Evolutionary conservation across 2,329 filamentous ascomycete species (phyloP).

Genomic region (Xylaria sp.): DNA sequence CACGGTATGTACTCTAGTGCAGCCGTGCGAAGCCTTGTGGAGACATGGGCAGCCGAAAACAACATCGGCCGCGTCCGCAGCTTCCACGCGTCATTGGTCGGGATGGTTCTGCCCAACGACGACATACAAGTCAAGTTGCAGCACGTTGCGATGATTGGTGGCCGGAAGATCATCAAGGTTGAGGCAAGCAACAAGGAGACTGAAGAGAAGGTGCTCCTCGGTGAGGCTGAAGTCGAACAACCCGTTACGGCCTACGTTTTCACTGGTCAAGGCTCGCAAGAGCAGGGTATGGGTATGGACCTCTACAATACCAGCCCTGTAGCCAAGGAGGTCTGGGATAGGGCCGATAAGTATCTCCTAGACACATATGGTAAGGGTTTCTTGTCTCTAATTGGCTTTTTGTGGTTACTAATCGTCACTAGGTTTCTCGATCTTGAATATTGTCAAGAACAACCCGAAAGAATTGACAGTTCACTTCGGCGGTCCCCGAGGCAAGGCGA

Average conservation of each 20-base stretch:
- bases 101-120: slow-evolving; percentile 98
- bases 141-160: slow-evolving; percentile 96
- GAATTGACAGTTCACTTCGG: slow-evolving; percentile 98
- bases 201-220: slow-evolving; percentile 93
- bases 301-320: slow-evolving; percentile 92
- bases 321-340: slow-evolving; percentile 96
- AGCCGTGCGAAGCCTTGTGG: slow-evolving; percentile 90
- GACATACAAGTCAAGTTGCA: slow-evolving; percentile 93
- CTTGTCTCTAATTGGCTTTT: not conserved
- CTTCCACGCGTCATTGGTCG: slow-evolving; percentile 95
- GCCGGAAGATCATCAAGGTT: slow-evolving; percentile 99
- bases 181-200: slow-evolving; percentile 94
- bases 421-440: slow-evolving; percentile 97
- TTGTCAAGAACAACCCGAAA: slow-evolving; percentile 99
- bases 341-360: slow-evolving; percentile 95
- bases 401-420: slow-evolving; percentile 12
- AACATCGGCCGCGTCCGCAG: slow-evolving; percentile 95
- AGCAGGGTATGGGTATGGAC: slow-evolving; percentile 99
- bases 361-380: slow-evolving; percentile 90
- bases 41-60: slow-evolving; percentile 99
- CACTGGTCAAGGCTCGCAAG: slow-evolving; percentile 96
- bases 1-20: slow-evolving; percentile 99
- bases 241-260: slow-evolving; percentile 97
- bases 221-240: slow-evolving; percentile 96
- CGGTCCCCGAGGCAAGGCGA: slow-evolving; percentile 93